These are phyloP conservation scores for Diaporthe destruens DNA, from an alignment of 2,329 filamentous ascomycete genomes.

Conservation along the genomic window DNA sequence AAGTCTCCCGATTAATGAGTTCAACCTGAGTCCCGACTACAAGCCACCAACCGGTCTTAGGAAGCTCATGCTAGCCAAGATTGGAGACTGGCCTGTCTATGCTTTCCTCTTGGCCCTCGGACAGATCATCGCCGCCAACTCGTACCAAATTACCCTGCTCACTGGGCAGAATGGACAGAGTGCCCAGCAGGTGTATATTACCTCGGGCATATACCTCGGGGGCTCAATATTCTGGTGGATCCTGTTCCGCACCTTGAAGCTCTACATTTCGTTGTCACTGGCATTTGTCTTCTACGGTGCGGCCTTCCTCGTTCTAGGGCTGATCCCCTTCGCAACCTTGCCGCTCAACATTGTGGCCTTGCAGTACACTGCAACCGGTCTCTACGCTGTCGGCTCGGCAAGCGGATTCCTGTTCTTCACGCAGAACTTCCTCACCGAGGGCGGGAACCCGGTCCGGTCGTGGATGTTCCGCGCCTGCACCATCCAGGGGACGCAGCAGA, in stretches of 20 bases:
- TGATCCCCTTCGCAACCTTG: slow-evolving; percentile 65
- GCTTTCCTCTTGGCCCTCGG: slow-evolving; percentile 71
- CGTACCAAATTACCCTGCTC: slow-evolving; percentile 76
- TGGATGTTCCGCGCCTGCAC: slow-evolving; percentile 78
- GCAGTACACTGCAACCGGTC: slow-evolving; percentile 70
- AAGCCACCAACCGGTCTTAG: slow-evolving; percentile 67
- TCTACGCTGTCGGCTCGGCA: slow-evolving; percentile 73
- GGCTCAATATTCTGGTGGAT: slow-evolving; percentile 74
- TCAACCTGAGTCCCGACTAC: slow-evolving; percentile 68
- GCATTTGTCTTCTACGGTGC: slow-evolving; percentile 74
- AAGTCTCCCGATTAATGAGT: slow-evolving; percentile 53
- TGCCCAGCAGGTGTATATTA: slow-evolving; percentile 69
- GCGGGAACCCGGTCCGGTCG: slow-evolving; percentile 70
- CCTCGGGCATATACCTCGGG: slow-evolving; percentile 69
- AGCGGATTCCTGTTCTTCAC: slow-evolving; percentile 75
- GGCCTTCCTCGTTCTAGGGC: slow-evolving; percentile 73
- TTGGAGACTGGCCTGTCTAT: slow-evolving; percentile 75
- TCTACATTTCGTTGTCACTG: slow-evolving; percentile 68
- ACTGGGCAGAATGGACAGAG: slow-evolving; percentile 72
- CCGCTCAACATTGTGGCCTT: slow-evolving; percentile 57
- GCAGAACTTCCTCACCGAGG: slow-evolving; percentile 74
- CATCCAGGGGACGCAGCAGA: slow-evolving; percentile 76
- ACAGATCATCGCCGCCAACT: slow-evolving; percentile 75
- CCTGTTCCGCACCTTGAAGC: slow-evolving; percentile 69
- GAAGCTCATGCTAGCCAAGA: slow-evolving; percentile 64